phyloP scores from a whole-genome alignment of 345 rosid genomes.

The Fremontodendron californicum region DNA sequence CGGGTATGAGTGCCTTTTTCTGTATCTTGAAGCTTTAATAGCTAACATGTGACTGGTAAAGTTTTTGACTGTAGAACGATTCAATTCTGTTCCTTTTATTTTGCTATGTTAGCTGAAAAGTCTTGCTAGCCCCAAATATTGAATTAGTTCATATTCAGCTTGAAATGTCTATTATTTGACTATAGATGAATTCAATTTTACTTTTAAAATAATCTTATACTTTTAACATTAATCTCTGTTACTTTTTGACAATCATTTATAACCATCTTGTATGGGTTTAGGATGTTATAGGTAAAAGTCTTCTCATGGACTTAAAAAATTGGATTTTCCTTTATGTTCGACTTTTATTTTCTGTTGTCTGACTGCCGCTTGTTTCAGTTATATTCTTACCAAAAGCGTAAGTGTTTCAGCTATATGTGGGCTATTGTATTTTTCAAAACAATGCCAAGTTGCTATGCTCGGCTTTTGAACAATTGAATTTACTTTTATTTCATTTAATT shows the following conservation, averaged over 20 bases:
- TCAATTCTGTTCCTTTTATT: background rate
- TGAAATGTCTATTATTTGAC: slow-evolving; percentile 21
- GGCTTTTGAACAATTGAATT: background rate
- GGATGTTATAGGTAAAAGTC: no score
- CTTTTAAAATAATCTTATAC: background rate
- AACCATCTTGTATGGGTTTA: no score
- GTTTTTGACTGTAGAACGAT: background rate
- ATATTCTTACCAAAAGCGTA: background rate
- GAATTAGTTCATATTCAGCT: slow-evolving; percentile 2
- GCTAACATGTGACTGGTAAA: background rate
- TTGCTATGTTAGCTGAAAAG: slow-evolving; percentile 13
- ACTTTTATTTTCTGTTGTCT: slow-evolving; percentile 5
- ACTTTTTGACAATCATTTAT: background rate
- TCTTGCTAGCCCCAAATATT: slow-evolving; percentile 4
- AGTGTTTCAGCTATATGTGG: background rate
- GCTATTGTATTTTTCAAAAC: no score
- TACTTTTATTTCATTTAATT: no score
- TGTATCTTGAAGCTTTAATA: background rate
- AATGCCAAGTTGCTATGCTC: background rate
- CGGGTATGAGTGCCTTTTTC: background rate
- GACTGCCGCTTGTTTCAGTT: slow-evolving; percentile 4
- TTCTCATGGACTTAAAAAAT: background rate
- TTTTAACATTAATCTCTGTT: background rate
- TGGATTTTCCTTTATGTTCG: background rate
- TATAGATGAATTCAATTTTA: background rate